phyloP scores from a whole-genome alignment of 139 green algal genomes.

The Edaphochlamys debaryana region DNA sequence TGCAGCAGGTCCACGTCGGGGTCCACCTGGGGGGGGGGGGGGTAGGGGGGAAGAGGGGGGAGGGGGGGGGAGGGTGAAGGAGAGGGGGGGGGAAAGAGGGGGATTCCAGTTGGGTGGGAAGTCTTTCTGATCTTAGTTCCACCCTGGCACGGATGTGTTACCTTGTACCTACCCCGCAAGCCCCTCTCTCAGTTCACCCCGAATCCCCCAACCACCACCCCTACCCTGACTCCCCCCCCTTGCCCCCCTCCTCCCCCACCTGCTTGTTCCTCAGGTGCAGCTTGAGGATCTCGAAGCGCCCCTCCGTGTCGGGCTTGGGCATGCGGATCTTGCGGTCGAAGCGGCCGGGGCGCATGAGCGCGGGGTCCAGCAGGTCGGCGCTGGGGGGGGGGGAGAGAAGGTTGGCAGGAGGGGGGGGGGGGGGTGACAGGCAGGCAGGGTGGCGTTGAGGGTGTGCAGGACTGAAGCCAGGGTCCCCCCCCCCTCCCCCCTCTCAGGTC shows the following conservation, averaged over 20 bases:
- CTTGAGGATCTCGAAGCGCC: slow-evolving; percentile 83
- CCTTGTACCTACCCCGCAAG: too few species aligned
- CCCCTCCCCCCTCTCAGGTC: too few species aligned
- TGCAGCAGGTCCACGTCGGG: slow-evolving; percentile 88
- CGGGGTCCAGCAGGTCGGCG: slow-evolving; percentile 89
- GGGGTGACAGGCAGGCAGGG: too few species aligned
- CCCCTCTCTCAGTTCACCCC: background rate
- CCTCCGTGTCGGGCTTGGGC: slow-evolving; percentile 76
- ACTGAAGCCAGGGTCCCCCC: too few species aligned
- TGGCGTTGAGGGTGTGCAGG: slow-evolving; percentile 58
- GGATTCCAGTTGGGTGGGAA: background rate
- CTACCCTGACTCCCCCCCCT: too few species aligned
- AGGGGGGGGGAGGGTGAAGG: too few species aligned
- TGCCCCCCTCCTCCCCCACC: slow-evolving; percentile 13
- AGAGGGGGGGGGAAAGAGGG: too few species aligned
- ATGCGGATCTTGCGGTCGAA: slow-evolving; percentile 96
- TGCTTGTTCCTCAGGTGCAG: slow-evolving; percentile 68
- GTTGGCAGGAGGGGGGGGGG: background rate
- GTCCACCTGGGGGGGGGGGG: slow-evolving; percentile 47
- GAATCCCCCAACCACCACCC: background rate
- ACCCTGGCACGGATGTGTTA: too few species aligned
- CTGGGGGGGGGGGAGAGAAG: slow-evolving; percentile 55
- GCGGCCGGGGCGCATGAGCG: slow-evolving; percentile 88
- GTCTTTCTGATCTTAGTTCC: too few species aligned
- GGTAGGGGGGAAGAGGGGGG: too few species aligned